Evolutionary conservation across 179 eudicot genomes (phyloP).

Genomic region (Drosera spatulata): DNA sequence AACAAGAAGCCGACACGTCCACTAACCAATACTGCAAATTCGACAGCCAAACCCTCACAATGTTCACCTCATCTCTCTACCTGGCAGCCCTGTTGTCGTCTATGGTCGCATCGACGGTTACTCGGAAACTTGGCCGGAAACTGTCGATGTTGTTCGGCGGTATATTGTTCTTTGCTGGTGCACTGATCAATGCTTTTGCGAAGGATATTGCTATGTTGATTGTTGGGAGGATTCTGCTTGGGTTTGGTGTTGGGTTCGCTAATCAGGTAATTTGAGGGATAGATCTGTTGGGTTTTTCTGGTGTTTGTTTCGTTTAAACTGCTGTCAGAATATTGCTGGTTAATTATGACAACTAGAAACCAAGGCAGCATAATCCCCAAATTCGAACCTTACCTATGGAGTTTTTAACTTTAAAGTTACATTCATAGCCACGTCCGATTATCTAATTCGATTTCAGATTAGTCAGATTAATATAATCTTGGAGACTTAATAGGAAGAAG

Average conservation of each 20-base stretch:
- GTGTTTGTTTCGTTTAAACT: too few relatives aligned
- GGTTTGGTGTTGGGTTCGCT: conserved; percentile 5
- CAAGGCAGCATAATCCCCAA: too few relatives aligned
- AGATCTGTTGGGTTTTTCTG: too few relatives aligned
- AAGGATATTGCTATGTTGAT: conserved; percentile 25
- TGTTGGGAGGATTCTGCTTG: conserved; percentile 28
- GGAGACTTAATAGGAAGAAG: too few relatives aligned
- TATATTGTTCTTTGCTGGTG: conserved; percentile 21
- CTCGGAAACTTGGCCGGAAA: conserved; percentile 24
- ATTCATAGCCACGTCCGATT: too few relatives aligned
- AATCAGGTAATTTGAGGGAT: conserved; percentile 22
- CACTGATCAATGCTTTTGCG: conserved; percentile 25
- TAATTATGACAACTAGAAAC: too few relatives aligned
- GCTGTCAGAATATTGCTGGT: too few relatives aligned
- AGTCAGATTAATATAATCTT: too few relatives aligned
- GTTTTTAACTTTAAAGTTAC: too few relatives aligned
- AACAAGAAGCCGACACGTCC: conserved; percentile 10
- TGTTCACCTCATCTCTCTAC: conserved; percentile 35
- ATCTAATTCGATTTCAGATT: too few relatives aligned
- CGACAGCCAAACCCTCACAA: conserved; percentile 23
- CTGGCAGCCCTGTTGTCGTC: conserved; percentile 33
- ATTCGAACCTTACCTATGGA: too few relatives aligned
- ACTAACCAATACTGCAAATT: not conserved
- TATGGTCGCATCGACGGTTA: conserved; percentile 18
- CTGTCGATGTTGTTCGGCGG: conserved; percentile 32